Base-by-base conservation (phyloP, 208 protist genomes). In the Acanthamoeba divionensis region DNA sequence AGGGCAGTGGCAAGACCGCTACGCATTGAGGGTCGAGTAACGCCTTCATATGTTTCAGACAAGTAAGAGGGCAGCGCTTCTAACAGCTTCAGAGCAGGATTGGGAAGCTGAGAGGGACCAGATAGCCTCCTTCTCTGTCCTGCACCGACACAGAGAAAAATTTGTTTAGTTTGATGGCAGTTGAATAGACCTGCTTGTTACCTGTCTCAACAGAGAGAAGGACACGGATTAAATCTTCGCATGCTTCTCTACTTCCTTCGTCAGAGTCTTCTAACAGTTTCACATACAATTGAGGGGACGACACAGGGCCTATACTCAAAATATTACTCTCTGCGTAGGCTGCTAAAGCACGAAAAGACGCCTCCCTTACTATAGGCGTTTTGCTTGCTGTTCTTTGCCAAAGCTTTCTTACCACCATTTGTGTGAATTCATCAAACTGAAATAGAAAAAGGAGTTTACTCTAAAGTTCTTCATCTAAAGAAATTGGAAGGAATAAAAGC, bases 341-440 rank as follows among this genome's bases (percentile, higher is more conserved):
- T 29, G 36, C 38, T 26, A 83, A 54, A 12, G 73, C 73, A 21
- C 38, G 73, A 36, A 83, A 62, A 36, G 73, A 83, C 13, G 73
- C 73, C 73, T 83, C 73, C 33, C 73, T 47, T 36, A 83, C 73
- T n/a, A 41, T 15, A 24, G 38, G 62, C 50, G 55, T n/a, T 31
- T 83, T 54, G 31, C 62, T 47, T 54, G 55, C 62, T 26, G 73
- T 33, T 5, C 73, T 54, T 15, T 54, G 44, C 73, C 73, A 83
- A 47, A 83, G 73, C 2, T 54, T 47, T 13, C 6, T 54, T 10
- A 83, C 62, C 50, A 83, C 44, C 44, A 63, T 83, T 31, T 83
- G 31, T 18, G 73, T 83, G 73, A 83, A 83, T 12, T 83, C 73
- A 33, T 83, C 73, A 62, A 83, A 83, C 73, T 80, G 69, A 15